Evolutionary conservation across 2,329 filamentous ascomycete genomes (phyloP).

Genomic region (Aspergillus uvarum): DNA sequence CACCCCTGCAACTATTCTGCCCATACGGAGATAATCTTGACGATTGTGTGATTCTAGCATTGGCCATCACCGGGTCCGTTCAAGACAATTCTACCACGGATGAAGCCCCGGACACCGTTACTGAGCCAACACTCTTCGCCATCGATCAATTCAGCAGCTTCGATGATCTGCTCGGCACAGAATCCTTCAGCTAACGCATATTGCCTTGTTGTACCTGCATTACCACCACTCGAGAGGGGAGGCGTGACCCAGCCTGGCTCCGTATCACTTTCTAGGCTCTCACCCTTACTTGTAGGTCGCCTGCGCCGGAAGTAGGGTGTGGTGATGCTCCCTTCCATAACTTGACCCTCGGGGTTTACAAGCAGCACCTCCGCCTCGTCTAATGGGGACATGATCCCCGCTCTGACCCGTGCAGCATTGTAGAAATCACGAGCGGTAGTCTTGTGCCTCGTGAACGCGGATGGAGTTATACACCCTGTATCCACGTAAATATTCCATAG

Average conservation of each 20-base stretch:
- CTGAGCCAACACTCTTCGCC: slow-evolving; percentile 86
- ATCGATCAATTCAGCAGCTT: slow-evolving; percentile 59
- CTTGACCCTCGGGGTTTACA: slow-evolving; percentile 60
- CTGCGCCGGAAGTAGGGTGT: slow-evolving; percentile 76
- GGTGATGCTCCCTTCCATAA: slow-evolving; percentile 85
- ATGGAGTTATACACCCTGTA: slow-evolving; percentile 49
- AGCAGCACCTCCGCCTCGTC: slow-evolving; percentile 71
- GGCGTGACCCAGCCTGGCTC: slow-evolving; percentile 72
- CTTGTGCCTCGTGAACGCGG: slow-evolving; percentile 79
- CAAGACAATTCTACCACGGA: slow-evolving; percentile 39
- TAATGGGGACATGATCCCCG: slow-evolving; percentile 49
- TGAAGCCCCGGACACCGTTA: slow-evolving; percentile 81
- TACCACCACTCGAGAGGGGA: slow-evolving; percentile 71
- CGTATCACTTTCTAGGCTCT: slow-evolving; percentile 33
- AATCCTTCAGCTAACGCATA: slow-evolving; percentile 75
- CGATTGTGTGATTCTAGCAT: background rate
- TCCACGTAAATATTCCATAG: slow-evolving; percentile 57
- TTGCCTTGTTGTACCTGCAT: slow-evolving; percentile 75
- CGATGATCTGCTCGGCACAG: slow-evolving; percentile 65
- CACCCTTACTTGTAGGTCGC: background rate
- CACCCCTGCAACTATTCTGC: no score
- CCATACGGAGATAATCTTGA: no score
- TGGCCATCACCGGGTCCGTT: background rate
- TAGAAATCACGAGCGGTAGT: slow-evolving; percentile 76
- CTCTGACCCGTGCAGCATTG: slow-evolving; percentile 64